Conservation (phyloP, 2,329 filamentous ascomycete species). For the Dothideomycetidae sp. region DNA sequence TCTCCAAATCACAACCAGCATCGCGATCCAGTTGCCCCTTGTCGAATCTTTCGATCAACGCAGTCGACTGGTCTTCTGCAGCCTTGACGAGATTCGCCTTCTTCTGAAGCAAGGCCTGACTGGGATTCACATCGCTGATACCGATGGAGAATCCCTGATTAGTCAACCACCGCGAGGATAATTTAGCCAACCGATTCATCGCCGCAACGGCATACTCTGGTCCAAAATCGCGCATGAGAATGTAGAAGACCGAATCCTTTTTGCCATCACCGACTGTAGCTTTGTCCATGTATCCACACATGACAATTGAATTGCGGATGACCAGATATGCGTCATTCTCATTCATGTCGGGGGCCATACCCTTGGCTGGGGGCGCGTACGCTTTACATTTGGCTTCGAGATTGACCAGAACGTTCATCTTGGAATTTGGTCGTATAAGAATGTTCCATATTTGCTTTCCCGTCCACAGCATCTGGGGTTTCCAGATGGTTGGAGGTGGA, state of each 20-base stretch:
- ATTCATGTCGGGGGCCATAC: constrained; percentile 64
- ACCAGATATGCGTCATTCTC: constrained; percentile 68
- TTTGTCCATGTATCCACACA: constrained; percentile 98
- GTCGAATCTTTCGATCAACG: constrained; percentile 70
- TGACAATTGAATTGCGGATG: constrained; percentile 88
- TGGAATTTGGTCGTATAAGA: constrained; percentile 73
- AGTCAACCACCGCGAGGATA: constrained; percentile 76
- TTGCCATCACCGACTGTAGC: constrained; percentile 93
- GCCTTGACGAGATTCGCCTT: constrained; percentile 63
- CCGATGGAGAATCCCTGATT: constrained; percentile 94
- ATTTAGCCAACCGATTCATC: constrained; percentile 86
- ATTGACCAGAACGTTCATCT: constrained; percentile 74
- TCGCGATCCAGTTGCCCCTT: constrained; percentile 70
- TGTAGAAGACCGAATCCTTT: constrained; percentile 95
- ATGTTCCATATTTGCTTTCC: constrained; percentile 94
- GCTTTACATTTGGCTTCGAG: constrained; percentile 84
- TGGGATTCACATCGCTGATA: constrained; percentile 85
- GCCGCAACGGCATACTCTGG: constrained; percentile 74
- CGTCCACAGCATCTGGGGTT: constrained; percentile 81
- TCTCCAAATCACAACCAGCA: constrained; percentile 77
- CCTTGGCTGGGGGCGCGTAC: constrained; percentile 46
- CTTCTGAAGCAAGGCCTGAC: constrained; percentile 50
- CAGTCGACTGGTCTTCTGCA: constrained; percentile 69
- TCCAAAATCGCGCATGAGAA: constrained; percentile 89
- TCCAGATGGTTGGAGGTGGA: constrained; percentile 73